Evolutionary conservation across 805 yeast genomes (phyloP).

Genomic region (Candida schatavii): DNA sequence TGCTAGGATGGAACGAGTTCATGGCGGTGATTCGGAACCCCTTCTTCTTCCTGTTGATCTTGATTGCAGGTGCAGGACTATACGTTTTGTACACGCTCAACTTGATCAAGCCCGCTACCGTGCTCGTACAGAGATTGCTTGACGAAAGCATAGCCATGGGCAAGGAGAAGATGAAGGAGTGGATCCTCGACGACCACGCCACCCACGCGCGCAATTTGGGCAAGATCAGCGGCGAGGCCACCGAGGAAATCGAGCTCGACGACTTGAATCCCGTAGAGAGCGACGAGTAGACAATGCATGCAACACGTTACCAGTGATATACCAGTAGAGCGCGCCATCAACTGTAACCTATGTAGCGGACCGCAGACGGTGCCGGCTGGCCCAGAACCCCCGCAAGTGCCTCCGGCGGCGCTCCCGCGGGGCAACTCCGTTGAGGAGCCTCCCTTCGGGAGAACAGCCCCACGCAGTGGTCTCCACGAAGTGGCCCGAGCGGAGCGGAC

Average conservation of each 20-base stretch:
- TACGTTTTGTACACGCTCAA: slow-evolving; percentile 70
- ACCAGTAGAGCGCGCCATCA: no score
- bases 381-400: no score
- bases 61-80: slow-evolving; percentile 56
- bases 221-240: slow-evolving; percentile 12
- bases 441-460: no score
- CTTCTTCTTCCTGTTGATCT: slow-evolving; percentile 60
- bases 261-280: slow-evolving; percentile 5
- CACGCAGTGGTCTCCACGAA: no score
- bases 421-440: no score
- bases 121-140: slow-evolving; percentile 54
- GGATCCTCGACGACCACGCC: slow-evolving; percentile 51
- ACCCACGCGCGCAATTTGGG: slow-evolving; percentile 18
- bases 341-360: no score
- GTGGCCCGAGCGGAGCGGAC: no score
- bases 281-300: not conserved
- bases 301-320: no score
- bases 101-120: slow-evolving; percentile 71
- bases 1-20: slow-evolving; percentile 95
- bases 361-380: no score
- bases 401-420: no score
- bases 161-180: slow-evolving; percentile 58
- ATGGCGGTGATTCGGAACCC: slow-evolving; percentile 87
- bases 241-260: slow-evolving; percentile 18
- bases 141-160: slow-evolving; percentile 56